Conservation (phyloP, 2,329 filamentous ascomycete genomes). For the Dothideomycetes sp. region DNA sequence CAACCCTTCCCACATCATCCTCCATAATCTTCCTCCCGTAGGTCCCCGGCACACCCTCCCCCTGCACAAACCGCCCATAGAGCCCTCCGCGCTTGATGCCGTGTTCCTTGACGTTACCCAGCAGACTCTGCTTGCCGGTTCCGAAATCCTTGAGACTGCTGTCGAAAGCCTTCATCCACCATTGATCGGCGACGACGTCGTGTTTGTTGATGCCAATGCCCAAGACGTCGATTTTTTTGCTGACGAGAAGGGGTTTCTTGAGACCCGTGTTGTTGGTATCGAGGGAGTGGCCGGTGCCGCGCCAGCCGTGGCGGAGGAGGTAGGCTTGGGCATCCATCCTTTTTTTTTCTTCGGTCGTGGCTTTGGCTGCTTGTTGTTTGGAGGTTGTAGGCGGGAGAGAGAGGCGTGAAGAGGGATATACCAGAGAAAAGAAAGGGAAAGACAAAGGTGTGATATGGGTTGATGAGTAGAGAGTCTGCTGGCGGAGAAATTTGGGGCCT, state of each 20-base stretch:
- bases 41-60: slow-evolving; percentile 67
- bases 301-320: slow-evolving; percentile 80
- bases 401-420: no score
- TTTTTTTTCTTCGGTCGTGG: no score
- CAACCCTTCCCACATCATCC: background rate
- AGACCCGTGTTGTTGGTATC: slow-evolving; percentile 67
- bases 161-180: slow-evolving; percentile 96
- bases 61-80: slow-evolving; percentile 76
- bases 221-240: slow-evolving; percentile 68
- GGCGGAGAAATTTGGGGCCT: no score
- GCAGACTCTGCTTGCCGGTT: slow-evolving; percentile 47
- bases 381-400: no score
- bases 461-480: no score
- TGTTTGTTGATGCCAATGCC: slow-evolving; percentile 71
- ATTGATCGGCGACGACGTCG: slow-evolving; percentile 61
- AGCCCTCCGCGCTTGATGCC: slow-evolving; percentile 45
- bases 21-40: slow-evolving; percentile 24
- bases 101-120: slow-evolving; percentile 35
- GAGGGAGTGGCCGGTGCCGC: slow-evolving; percentile 76
- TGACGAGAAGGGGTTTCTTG: slow-evolving; percentile 69
- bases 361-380: no score
- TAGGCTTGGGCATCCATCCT: slow-evolving; percentile 76
- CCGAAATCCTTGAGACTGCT: slow-evolving; percentile 71
- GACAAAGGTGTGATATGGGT: no score
- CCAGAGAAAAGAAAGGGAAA: no score